A percentile compares a stretch with the other conserved stretches of the same genome.
phyloP scores from a whole-genome alignment of 495 filamentous ascomycete species.

The Daldinia bambusicola region DNA sequence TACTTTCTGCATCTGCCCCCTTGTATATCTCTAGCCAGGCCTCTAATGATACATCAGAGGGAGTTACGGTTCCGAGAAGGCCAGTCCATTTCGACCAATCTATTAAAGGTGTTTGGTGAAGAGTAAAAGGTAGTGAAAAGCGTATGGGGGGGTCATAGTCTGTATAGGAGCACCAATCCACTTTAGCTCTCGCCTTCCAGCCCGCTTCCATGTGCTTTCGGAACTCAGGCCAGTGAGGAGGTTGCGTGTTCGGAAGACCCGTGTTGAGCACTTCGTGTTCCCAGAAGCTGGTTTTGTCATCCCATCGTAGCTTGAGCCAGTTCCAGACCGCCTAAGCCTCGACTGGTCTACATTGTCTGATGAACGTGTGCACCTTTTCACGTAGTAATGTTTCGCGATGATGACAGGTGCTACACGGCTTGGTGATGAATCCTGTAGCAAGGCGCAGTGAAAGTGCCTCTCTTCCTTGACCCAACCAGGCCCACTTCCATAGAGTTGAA shows the following conservation, averaged over 20 bases:
- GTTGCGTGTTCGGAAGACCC: conserved; percentile 3
- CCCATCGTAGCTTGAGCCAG: conserved; percentile 18
- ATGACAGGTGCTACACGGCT: conserved; percentile 23
- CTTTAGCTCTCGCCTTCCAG: conserved; percentile 22
- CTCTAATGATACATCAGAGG: neutral
- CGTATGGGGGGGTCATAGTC: neutral
- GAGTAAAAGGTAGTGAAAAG: neutral
- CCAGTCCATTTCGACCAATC: conserved; percentile 16
- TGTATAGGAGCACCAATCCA: neutral
- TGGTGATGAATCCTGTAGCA: conserved; percentile 17
- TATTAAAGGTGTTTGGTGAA: neutral
- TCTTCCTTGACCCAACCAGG: neutral
- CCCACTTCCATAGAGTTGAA: conserved; percentile 27
- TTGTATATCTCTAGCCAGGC: neutral
- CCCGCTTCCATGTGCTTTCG: conserved; percentile 8
- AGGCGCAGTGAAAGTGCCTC: neutral
- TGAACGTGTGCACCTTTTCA: neutral
- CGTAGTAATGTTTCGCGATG: conserved; percentile 12
- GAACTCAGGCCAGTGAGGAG: neutral
- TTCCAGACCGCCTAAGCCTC: conserved; percentile 31
- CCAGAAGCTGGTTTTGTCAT: conserved; percentile 18
- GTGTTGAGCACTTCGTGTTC: conserved; percentile 4
- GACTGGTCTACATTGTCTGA: neutral
- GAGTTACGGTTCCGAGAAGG: neutral
- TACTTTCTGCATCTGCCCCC: too few relatives aligned